Evolutionary conservation across 768 basidiomycete species (phyloP).

Genomic region (Hydnum rufescens): DNA sequence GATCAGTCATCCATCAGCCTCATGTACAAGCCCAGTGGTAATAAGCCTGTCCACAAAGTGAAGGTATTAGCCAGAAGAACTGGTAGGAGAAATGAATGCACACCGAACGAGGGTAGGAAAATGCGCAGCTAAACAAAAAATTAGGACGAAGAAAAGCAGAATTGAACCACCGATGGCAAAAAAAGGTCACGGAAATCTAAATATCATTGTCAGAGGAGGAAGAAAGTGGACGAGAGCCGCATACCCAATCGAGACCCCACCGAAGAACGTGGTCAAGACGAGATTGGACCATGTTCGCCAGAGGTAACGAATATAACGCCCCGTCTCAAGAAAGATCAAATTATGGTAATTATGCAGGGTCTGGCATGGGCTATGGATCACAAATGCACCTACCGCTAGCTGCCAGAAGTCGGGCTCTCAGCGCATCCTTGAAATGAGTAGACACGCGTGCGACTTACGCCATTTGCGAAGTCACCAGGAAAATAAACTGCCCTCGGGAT

Average conservation of each 20-base stretch:
- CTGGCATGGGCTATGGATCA: no score
- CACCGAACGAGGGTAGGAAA: background rate
- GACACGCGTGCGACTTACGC: no score
- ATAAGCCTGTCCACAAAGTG: background rate
- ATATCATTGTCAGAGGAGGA: no score
- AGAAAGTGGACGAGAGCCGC: background rate
- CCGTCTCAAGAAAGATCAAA: background rate
- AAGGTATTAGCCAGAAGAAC: background rate
- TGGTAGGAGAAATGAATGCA: background rate
- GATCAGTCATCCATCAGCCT: background rate
- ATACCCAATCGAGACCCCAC: background rate
- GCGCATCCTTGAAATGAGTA: no score
- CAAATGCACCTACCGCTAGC: no score
- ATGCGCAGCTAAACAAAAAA: background rate
- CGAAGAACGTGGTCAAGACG: background rate
- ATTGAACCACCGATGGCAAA: background rate
- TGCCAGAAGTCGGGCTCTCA: no score
- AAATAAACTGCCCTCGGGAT: no score
- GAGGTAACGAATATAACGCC: background rate
- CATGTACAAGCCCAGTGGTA: background rate
- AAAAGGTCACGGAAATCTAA: no score
- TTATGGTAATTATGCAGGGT: background rate
- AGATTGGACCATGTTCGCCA: background rate
- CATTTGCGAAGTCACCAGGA: no score
- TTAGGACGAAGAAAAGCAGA: background rate